Conservation (phyloP, 179 eudicot species). For the Beta corolliflora region DNA sequence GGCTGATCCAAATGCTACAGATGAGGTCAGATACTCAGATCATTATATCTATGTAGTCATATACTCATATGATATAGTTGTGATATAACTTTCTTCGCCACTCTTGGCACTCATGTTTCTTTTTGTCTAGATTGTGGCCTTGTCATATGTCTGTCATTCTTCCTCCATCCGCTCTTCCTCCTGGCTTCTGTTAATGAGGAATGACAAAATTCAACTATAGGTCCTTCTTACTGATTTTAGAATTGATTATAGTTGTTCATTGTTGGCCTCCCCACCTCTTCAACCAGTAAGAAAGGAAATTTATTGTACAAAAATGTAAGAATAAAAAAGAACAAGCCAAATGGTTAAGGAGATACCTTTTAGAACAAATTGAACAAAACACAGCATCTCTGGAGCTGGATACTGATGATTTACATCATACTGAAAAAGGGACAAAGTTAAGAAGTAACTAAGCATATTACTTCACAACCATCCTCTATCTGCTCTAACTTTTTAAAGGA, state of each 20-base stretch:
- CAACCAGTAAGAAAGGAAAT: too few species aligned
- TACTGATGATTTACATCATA: too few species aligned
- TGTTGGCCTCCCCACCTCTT: too few species aligned
- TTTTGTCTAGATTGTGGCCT: background rate
- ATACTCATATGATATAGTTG: conserved; percentile 3
- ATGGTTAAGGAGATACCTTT: too few species aligned
- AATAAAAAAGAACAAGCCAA: too few species aligned
- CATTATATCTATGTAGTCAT: conserved; percentile 12
- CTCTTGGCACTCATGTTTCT: background rate
- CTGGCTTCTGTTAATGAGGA: background rate
- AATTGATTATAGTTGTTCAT: too few species aligned
- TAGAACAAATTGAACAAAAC: too few species aligned
- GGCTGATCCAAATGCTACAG: conserved; percentile 78
- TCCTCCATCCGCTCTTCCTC: background rate
- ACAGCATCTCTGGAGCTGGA: too few species aligned
- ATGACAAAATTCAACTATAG: background rate
- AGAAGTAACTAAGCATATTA: background rate
- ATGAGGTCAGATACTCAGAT: conserved; percentile 54
- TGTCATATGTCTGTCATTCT: background rate
- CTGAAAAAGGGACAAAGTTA: too few species aligned
- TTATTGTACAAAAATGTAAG: too few species aligned
- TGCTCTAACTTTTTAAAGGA: background rate
- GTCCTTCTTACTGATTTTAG: background rate
- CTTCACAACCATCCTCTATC: background rate
- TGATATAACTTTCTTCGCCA: background rate